phyloP scores from a whole-genome alignment of 2,329 filamentous ascomycete species.

The Helotiales sp. region DNA sequence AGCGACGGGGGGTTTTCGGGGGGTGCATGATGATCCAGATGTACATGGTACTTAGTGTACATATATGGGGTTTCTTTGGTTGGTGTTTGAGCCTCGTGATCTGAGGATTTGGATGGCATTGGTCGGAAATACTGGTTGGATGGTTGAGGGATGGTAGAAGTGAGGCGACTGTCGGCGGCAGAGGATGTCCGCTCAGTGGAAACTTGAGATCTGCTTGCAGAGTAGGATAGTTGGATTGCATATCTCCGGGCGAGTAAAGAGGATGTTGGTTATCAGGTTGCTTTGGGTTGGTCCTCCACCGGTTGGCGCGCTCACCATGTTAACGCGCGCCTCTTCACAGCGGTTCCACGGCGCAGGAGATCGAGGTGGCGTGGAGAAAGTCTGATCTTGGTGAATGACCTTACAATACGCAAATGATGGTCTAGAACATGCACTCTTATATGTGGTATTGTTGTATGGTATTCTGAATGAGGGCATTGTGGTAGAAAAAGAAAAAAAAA shows the following conservation, averaged over 20 bases:
- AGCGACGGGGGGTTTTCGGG: neutral
- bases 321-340: too few species aligned
- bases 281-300: too few species aligned
- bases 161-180: neutral
- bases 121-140: neutral
- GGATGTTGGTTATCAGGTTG: neutral
- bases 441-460: neutral
- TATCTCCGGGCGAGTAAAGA: neutral
- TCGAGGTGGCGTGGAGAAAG: neutral
- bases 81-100: neutral
- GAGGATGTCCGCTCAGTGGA: neutral
- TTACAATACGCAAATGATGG: neutral
- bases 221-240: neutral
- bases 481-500: neutral
- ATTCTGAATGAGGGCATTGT: neutral
- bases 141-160: neutral
- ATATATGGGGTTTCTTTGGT: neutral
- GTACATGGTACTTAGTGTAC: neutral
- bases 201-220: neutral
- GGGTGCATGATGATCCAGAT: neutral
- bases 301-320: too few species aligned
- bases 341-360: too few species aligned
- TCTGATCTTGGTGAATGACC: neutral
- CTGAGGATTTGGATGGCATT: neutral
- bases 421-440: neutral